Evolutionary conservation across 2,329 filamentous ascomycete species (phyloP), one percentile per base, ranked within the genome.

Genomic region (Trichoderma koningiopsis): DNA sequence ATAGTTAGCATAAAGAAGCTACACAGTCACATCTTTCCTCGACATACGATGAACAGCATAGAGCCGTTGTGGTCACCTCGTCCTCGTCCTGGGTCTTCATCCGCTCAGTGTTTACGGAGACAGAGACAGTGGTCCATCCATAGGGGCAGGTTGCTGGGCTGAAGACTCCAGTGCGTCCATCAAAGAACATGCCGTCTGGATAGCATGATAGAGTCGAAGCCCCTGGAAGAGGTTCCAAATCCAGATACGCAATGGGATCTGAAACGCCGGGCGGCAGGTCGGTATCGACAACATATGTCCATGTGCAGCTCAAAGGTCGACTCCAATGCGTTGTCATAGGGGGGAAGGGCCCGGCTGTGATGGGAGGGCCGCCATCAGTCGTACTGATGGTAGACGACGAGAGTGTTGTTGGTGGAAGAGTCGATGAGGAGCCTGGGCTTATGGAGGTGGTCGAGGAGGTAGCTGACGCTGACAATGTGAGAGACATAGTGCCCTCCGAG

Each of bases 31-130:
- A 27, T 19, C 10, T 14, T 58, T 40, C n/a, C 24, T 59, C 33
- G 24, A 69, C 80, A 70, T 79, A 82, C 80, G 77, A 80, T 66
- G 80, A 82, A 63, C 80, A 82, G 70, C 80, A 82, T 19, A 81
- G 73, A 5, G 79, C 79, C 13, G 80, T 82, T 7, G 79, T 81
- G n/a, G 78, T 81, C 33, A 76, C 76, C 56, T 76, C 73, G 13
- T 72, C 71, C 62, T 71, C 69, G 35, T 70, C 69, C 60, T 76
- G 73, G 11, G 37, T 43, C 37, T 43, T 43, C 37, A 43, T 43
- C 37, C 16, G 37, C 37, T 78, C 74, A 2, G 75, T 77, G 47
- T 77, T 76, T 29, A 77, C 74, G 1, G 71, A 72, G 8, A 80
- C 70, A 19, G 77, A 76, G 37, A 76, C 80, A 4, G 80, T 82